Base-by-base conservation (phyloP, 78 protist species). In the Cavenderia fasciculata region DNA sequence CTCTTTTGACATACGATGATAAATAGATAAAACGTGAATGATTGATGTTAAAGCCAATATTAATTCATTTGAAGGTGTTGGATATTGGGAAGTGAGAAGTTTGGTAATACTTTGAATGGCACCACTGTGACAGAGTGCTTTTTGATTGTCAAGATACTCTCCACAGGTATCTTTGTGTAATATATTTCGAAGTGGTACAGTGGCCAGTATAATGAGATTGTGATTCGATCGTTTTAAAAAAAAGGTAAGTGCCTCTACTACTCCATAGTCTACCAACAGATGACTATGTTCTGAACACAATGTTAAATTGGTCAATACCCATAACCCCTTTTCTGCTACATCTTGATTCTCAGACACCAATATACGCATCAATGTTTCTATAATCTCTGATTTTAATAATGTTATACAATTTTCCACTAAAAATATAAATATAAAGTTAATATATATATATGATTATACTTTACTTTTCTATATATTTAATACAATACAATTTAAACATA, bases 101-200 rank as follows among this genome's bases (percentile, higher is more conserved):
- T 36, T 29, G 6, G 56, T 65, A 4, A 82, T 68, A 11, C 0
- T 29, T 41, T 47, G 47, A 5, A 68, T 68, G n/a, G 69, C 19
- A 11, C 70, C 71, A 36, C 57, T 68, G 12, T 82, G 89, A 68
- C 75, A 68, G 43, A 82, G 52, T 56, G 72, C 43, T 29, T 82
- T 65, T 82, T 82, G 89, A 82, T 65, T 65, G 31, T 82, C 77
- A 1, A 82, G 47, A 68, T 82, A 82, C 10, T 82, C 89, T 10
- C 62, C 77, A 56, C 89, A 82, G 4, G 89, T 56, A 40, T 82
- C 89, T 57, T 82, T 82, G n/a, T 82, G 89, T 41, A 82, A 38
- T 66, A 82, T 43, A 49, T 82, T 65, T 46, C 75, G 46, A 8
- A 82, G 59, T n/a, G 69, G 74, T 27, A 23, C 57, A 27, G 34